A percentile compares a stretch with the other conserved stretches of the same genome.
phyloP scores from a whole-genome alignment of 176 grass and related monocot genomes.

The Guadua angustifolia region DNA sequence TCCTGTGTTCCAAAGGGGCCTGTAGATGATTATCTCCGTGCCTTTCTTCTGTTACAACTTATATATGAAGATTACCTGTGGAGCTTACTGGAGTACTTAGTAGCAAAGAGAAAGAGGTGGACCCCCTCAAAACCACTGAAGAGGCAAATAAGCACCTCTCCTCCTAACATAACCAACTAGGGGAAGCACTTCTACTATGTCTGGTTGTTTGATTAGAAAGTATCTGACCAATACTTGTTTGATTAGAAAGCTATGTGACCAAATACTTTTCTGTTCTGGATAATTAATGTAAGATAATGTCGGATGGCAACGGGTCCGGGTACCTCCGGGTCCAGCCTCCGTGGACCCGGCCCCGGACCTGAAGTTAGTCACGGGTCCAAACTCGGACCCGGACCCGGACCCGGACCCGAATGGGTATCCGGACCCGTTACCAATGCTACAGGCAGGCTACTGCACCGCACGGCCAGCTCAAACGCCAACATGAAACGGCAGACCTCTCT shows the following conservation, averaged over 20 bases:
- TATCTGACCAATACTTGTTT: too few species aligned
- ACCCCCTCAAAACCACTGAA: not conserved
- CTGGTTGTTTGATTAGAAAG: not conserved
- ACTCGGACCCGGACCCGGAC: too few species aligned
- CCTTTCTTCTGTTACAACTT: slow-evolving; percentile 14
- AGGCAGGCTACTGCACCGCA: not conserved
- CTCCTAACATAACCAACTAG: not conserved
- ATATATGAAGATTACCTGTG: slow-evolving; percentile 13
- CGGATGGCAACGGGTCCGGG: too few species aligned
- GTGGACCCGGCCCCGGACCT: too few species aligned
- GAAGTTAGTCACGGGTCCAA: too few species aligned
- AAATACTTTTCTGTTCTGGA: slow-evolving; percentile 6
- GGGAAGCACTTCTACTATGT: slow-evolving; percentile 15
- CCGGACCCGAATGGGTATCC: too few species aligned
- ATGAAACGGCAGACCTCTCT: not conserved
- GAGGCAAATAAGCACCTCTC: slow-evolving; percentile 15
- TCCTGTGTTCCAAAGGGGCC: not conserved
- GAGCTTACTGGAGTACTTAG: not conserved
- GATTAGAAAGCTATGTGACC: too few species aligned
- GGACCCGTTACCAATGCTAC: too few species aligned
- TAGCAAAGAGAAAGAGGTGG: not conserved
- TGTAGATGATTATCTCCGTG: not conserved
- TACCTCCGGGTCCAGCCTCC: too few species aligned
- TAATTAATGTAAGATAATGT: slow-evolving; percentile 28
- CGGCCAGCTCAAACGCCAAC: not conserved